Evolutionary conservation across 148 eudicot genomes (phyloP), one percentile per base, ranked within the genome.

Genomic region (Chenopodium berlandieri): DNA sequence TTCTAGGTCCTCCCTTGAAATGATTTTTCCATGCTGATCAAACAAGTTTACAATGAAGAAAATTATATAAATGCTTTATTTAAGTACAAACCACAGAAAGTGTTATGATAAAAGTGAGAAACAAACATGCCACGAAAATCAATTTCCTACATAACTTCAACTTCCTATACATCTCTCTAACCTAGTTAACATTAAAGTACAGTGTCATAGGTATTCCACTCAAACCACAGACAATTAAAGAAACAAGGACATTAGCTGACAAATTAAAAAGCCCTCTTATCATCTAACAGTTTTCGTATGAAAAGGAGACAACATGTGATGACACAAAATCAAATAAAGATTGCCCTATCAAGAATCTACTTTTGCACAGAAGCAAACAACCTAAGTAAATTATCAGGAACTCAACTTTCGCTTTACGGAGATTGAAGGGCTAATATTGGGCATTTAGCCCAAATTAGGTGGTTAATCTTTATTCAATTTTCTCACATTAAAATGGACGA

Each of bases 1-100:
- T 19, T 92, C 93, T 72, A 97, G 91, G 83, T 97, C 94, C 80
- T 92, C 98, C 81, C 97, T 88, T 82, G 99, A 81, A 82, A 94
- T 91, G 71, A 97, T 71, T 80, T 90, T 91, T 73, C 99, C 95
- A 83, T 85, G 85, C 99, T 97, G 94, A 83, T 71, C 70, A 86
- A 48, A 84, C 44, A 82, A 76, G n/a, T 74, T 34, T 12, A 72
- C 22, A 58, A 82, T 30, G 27, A 47, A 62, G n/a, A 56, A 66
- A 69, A 52, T 79, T 25, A 83, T 32, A 75, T 16, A 75, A 83
- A 83, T 30, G 14, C 52, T 7, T 22, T 19, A 17, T 5, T 66
- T 22, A 79, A 81, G 50, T 52, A 74, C 63, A 67, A 67, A 74
- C 64, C 66, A 73, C 74, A 68, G 71, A 44, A 22, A 11, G 20